Percentiles rank a stretch among this genome's conserved stretches.
These are phyloP conservation scores for Bromus sterilis DNA, from an alignment of 176 grass and related monocot genomes.

Conservation along the genomic window DNA sequence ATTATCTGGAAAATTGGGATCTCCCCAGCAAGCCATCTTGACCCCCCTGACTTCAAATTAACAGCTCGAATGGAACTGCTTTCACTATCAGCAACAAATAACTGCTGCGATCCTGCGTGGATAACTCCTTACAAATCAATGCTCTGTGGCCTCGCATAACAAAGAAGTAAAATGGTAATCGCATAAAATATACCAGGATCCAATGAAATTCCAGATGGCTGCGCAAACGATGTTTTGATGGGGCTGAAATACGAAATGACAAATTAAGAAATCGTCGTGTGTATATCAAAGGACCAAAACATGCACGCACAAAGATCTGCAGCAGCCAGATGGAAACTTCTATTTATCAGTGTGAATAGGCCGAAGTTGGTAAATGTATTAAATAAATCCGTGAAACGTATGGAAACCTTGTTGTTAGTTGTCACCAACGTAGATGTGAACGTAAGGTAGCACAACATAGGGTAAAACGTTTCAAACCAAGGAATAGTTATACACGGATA, in stretches of 20 bases:
- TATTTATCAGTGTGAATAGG: not conserved
- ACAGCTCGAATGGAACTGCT: conserved; percentile 94
- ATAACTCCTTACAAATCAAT: conserved; percentile 24
- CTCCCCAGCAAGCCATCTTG: conserved; percentile 91
- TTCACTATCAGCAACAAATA: conserved; percentile 96
- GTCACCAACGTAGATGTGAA: not conserved
- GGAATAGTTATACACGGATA: not conserved
- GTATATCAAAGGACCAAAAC: conserved; percentile 1
- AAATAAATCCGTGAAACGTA: not conserved
- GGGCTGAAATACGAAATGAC: conserved; percentile 41
- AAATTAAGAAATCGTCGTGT: conserved; percentile 3
- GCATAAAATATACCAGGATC: conserved; percentile 47
- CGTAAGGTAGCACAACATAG: not conserved
- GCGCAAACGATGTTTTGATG: conserved; percentile 73
- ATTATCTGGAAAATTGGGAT: conserved; percentile 79
- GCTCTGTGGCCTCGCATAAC: not conserved
- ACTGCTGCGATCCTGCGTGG: conserved; percentile 57
- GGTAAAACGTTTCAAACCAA: not conserved
- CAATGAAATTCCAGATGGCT: conserved; percentile 92
- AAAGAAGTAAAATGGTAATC: conserved; percentile 13
- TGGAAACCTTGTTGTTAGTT: not conserved
- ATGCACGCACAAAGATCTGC: no score
- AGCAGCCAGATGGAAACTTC: not conserved
- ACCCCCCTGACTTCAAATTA: conserved; percentile 86
- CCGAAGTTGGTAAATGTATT: not conserved